Percentiles rank a stretch among this genome's conserved stretches.
These are phyloP conservation scores for Phytophthora constricta DNA, from an alignment of 352 stramenopile species.

Conservation along the genomic window DNA sequence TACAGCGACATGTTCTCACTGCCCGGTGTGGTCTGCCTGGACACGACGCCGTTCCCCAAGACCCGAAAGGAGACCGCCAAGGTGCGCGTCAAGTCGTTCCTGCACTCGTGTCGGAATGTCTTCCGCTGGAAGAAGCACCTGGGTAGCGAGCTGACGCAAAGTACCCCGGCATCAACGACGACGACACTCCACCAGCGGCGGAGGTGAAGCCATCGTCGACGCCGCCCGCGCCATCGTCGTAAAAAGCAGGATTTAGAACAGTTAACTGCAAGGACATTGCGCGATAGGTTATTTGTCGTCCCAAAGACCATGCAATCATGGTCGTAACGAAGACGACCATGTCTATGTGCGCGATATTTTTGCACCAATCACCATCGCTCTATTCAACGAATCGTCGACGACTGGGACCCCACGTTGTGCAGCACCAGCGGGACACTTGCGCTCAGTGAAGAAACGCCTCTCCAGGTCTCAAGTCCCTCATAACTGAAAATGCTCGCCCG, in stretches of 20 bases:
- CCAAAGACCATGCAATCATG: too few relatives aligned
- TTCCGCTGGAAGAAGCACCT: conserved; percentile 86
- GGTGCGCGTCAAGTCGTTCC: conserved; percentile 78
- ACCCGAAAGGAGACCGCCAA: conserved; percentile 73
- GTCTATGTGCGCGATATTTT: too few relatives aligned
- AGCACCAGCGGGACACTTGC: conserved; percentile 11
- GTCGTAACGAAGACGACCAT: too few relatives aligned
- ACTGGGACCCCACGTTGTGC: conserved; percentile 16
- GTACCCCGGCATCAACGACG: conserved; percentile 44
- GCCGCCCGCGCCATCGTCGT: too few relatives aligned
- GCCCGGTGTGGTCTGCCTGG: conserved; percentile 79
- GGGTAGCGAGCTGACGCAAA: conserved; percentile 79
- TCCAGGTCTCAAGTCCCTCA: conserved; percentile 19
- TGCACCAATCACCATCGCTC: too few relatives aligned
- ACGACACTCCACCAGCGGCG: too few relatives aligned
- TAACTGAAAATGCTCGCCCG: conserved; percentile 67
- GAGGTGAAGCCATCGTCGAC: too few relatives aligned
- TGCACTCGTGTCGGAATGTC: conserved; percentile 68
- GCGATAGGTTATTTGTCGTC: too few relatives aligned
- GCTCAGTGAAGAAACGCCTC: conserved; percentile 40
- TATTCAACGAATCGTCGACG: too few relatives aligned
- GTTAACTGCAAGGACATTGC: too few relatives aligned
- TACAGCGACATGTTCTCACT: conserved; percentile 90
- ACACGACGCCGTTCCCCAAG: conserved; percentile 84
- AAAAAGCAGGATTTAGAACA: too few relatives aligned